These are phyloP conservation scores for Aureobasidium lini DNA, from an alignment of 2,329 filamentous ascomycete species.

Conservation along the genomic window DNA sequence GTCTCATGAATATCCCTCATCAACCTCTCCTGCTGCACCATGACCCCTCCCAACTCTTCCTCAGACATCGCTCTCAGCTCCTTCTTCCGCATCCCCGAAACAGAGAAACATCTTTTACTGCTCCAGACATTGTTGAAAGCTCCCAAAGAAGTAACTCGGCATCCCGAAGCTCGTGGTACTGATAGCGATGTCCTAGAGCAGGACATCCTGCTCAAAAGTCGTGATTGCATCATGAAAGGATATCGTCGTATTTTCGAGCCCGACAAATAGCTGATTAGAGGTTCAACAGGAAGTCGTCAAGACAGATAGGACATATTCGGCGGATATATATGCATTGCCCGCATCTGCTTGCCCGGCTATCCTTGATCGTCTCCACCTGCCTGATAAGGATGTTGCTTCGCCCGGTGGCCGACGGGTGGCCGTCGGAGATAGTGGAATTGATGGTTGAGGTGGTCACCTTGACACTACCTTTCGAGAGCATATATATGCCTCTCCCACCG, in stretches of 20 bases:
- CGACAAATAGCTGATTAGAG: too few relatives aligned
- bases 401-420: neutral
- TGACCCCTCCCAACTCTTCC: constrained; percentile 44
- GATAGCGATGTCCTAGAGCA: too few relatives aligned
- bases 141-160: neutral
- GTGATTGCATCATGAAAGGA: too few relatives aligned
- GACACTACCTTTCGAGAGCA: too few relatives aligned
- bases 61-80: constrained; percentile 44
- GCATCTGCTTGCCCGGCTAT: neutral
- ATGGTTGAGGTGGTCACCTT: neutral
- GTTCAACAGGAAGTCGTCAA: neutral
- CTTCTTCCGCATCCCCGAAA: constrained; percentile 28
- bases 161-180: too few relatives aligned
- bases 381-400: neutral
- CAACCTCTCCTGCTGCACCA: constrained; percentile 52
- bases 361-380: neutral
- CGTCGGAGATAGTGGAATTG: neutral
- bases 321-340: neutral
- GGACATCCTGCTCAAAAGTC: too few relatives aligned
- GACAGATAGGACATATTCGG: neutral
- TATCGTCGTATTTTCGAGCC: too few relatives aligned
- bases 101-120: neutral
- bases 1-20: constrained; percentile 59
- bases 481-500: neutral
- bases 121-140: neutral